phyloP scores from a whole-genome alignment of 1,284 basidiomycete species.

The Athelia sp. region DNA sequence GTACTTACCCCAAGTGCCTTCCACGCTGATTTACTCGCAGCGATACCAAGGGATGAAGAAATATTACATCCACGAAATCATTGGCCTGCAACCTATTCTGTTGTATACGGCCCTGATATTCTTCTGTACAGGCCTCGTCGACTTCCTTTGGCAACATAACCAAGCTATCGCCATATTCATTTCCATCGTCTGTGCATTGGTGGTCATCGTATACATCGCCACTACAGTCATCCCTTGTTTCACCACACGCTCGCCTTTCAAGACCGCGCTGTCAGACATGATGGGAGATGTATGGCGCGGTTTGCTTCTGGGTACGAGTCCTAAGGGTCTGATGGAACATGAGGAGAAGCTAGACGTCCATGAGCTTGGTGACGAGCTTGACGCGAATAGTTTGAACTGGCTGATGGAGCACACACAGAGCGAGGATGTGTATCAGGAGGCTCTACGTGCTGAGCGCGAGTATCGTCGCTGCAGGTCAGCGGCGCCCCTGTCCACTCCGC shows the following conservation, averaged over 20 bases:
- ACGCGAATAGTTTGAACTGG: not conserved
- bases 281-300: not conserved
- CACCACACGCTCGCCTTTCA: constrained; percentile 1
- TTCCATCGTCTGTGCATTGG: not conserved
- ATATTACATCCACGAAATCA: not conserved
- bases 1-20: not conserved
- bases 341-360: not conserved
- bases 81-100: not conserved
- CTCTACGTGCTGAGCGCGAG: not conserved
- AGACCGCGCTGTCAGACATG: not conserved
- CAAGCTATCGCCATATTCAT: constrained; percentile 1
- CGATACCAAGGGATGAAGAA: constrained; percentile 1
- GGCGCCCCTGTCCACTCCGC: no score
- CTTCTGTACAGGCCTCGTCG: not conserved
- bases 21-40: not conserved
- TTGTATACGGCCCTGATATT: not conserved
- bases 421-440: not conserved
- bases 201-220: not conserved
- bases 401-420: not conserved
- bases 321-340: not conserved
- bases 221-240: not conserved
- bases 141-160: constrained; percentile 1
- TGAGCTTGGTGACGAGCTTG: not conserved
- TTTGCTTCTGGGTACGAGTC: not conserved
- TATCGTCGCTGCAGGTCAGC: not conserved